Base-by-base conservation (phyloP, 108 stramenopile species). In the Skeletonema marinoi region DNA sequence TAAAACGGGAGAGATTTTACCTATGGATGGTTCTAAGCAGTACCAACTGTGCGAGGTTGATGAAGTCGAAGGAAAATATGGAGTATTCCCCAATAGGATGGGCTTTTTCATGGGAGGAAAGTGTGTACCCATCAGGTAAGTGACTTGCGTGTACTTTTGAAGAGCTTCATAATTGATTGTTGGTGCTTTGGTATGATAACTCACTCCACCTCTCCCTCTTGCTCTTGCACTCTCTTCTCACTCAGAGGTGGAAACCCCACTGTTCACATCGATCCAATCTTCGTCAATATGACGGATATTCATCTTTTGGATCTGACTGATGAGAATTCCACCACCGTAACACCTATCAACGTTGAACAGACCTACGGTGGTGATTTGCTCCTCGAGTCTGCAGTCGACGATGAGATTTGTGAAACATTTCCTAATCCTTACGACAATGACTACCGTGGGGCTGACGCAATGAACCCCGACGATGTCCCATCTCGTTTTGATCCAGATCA, bases 381-480 rank as follows among this genome's bases (percentile, higher is more conserved):
- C 4, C 73, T 83, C 19, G 19, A 75, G 54, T 44, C 78, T 64
- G 68, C 21, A 5, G 67, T 83, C 31, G 60, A 83, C 39, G 73
- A 83, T 35, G 74, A 74, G 7, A 66, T 69, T 29, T 83, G 82
- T 11, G 32, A 56, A 17, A 74, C 78, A 3, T 78, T 83, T 33
- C 82, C 82, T 12, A 50, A 59, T 60, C 82, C 82, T 2, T 79
- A 79, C 33, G 82, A 83, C 60, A 83, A 83, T 42, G 82, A 83
- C 41, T 78, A 78, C 41, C 66, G 78, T n/a, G 82, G 82, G 16
- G 82, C 73, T 12, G 69, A 83, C 68, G 29, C n/a, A n/a, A 44
- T 21, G 3, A 80, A 83, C 44, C 82, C 73, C 16, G 38, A 74
- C 32, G 74, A 61, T 36, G 65, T 75, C 6, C 82, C 82, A 8